A percentile compares a stretch with the other conserved stretches of the same genome.
Conservation (phyloP, 345 rosid genomes). For the Populus euphratica region DNA sequence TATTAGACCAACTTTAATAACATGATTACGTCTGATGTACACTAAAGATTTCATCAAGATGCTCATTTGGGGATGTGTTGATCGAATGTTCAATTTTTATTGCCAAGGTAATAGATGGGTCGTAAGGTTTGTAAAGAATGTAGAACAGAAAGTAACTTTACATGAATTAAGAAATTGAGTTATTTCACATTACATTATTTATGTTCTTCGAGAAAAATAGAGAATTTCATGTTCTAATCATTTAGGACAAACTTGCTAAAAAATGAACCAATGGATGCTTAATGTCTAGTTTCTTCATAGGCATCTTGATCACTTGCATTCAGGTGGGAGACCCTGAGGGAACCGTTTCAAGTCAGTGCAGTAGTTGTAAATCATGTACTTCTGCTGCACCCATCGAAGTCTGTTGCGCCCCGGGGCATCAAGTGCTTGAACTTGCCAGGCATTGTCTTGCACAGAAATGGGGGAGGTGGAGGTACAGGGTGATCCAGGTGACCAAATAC, state of each 20-base stretch:
- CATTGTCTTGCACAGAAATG: background rate
- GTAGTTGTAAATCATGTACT: constrained; percentile 15
- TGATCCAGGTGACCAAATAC: background rate
- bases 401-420: constrained; percentile 5
- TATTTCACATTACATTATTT: background rate
- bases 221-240: background rate
- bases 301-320: constrained; percentile 12
- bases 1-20: background rate
- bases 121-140: background rate
- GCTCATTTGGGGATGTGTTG: background rate
- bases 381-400: constrained; percentile 9
- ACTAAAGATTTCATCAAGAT: background rate
- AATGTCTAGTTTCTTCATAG: background rate
- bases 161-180: background rate
- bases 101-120: background rate
- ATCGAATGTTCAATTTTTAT: background rate
- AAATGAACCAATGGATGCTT: background rate
- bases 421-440: constrained; percentile 3
- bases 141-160: background rate
- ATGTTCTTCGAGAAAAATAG: background rate
- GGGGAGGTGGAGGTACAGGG: background rate
- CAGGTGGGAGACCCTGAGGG: constrained; percentile 5
- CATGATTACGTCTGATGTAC: background rate
- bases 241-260: too few species aligned
- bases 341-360: constrained; percentile 8